phyloP scores from a whole-genome alignment of 2,329 filamentous ascomycete genomes.

The Tolypocladium tundrense region DNA sequence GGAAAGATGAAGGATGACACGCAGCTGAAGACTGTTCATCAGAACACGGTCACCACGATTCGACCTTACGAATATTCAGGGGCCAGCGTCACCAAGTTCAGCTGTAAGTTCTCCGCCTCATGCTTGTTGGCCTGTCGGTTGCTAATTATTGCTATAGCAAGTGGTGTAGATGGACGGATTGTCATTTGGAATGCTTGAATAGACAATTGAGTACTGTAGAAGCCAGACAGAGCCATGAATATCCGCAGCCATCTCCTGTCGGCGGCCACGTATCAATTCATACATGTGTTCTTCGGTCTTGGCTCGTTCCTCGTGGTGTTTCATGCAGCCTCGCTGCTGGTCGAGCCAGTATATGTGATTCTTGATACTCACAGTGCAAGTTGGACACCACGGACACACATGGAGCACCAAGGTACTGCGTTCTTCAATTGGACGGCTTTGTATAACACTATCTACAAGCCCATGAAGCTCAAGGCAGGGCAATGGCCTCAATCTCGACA shows the following conservation, averaged over 20 bases:
- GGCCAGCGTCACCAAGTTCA: slow-evolving; percentile 65
- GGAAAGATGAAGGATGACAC: slow-evolving; percentile 88
- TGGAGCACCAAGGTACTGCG: background rate
- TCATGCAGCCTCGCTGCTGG: background rate
- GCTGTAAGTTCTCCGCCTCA: slow-evolving; percentile 51
- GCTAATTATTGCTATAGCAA: slow-evolving; percentile 41
- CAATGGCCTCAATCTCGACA: slow-evolving; percentile 86
- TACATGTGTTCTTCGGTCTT: background rate
- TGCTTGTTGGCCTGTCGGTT: slow-evolving; percentile 7
- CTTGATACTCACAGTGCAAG: too few relatives aligned
- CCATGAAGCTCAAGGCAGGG: slow-evolving; percentile 42
- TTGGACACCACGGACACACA: background rate
- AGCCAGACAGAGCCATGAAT: background rate
- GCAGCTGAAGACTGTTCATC: slow-evolving; percentile 87
- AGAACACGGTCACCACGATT: slow-evolving; percentile 88
- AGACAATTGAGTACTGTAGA: background rate
- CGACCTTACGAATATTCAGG: slow-evolving; percentile 61
- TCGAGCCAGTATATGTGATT: background rate
- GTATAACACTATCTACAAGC: background rate
- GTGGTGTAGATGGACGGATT: slow-evolving; percentile 72
- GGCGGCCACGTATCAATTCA: background rate
- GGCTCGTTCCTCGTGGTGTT: background rate
- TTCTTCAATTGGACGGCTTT: background rate
- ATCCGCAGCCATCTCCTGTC: background rate
- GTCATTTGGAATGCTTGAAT: slow-evolving; percentile 64